Base-by-base conservation (phyloP, 768 basidiomycete species). In the Rhizopogon roseolus region DNA sequence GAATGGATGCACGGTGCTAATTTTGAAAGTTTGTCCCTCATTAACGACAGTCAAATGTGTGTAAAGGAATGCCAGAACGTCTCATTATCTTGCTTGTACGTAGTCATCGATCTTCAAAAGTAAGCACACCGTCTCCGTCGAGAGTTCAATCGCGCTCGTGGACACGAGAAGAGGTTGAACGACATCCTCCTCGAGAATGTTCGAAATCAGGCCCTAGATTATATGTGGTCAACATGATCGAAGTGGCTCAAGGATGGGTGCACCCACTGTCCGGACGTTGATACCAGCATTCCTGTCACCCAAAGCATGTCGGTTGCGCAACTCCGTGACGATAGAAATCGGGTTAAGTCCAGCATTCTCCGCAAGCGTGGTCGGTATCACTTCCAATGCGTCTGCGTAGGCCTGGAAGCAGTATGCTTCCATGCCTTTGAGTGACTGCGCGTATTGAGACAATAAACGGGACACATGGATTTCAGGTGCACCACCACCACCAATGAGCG, bases 341-440 rank as follows among this genome's bases (percentile, higher is more conserved):
- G 97, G 93, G 72, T 98, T 97, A 54, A 99, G 78, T 41, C 97
- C 97, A 22, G 97, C 97, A 67, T 99, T 99, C 74, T 99, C 97
- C 25, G 97, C 97, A 19, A 99, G 78, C 0, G 97, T 99, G 2
- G 88, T 96, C 4, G 97, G 97, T 57, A 99, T 98, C 57, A 98
- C 90, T 70, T 98, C 97, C 46, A 99, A 80, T 1, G 97, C 94
- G 64, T 98, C 96, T 28, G 97, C 95, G 65, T 93, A 99, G 4
- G 94, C 95, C 63, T 97, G 92, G 85, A 98, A 97, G 71, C 97
- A 98, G 71, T 98, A 98, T 8, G 96, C 92, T 70, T 98, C 95
- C 88, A 98, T 98, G 46, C 97, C 96, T 71, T 89, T 96, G 56
- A 98, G 79, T 1, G 93, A 88, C 60, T 96, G 93, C 1, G 94